A percentile compares a stretch with the other conserved stretches of the same genome.
Conservation (phyloP, 2,329 filamentous ascomycete genomes). For the Penicillium psychrosexuale region DNA sequence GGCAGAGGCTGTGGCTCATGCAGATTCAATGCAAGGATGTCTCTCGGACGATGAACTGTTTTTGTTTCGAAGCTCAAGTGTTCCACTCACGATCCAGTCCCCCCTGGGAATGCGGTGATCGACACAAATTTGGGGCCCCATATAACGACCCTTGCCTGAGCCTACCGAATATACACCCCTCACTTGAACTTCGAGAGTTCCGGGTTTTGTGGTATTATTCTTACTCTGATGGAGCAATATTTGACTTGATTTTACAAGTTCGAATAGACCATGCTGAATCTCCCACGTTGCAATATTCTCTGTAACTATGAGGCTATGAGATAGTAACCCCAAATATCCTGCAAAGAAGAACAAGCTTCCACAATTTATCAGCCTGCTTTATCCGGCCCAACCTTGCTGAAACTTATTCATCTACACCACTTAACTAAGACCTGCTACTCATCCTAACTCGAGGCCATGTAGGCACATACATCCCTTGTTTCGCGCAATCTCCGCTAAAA, state of each 20-base stretch:
- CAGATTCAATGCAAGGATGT: neutral
- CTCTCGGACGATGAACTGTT: neutral
- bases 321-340: neutral
- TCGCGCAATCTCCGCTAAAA: constrained; percentile 1
- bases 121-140: neutral
- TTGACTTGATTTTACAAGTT: neutral
- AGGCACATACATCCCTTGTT: constrained; percentile 13
- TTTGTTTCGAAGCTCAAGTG: neutral
- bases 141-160: constrained; percentile 7
- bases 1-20: neutral
- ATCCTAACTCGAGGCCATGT: constrained; percentile 14
- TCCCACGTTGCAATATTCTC: neutral
- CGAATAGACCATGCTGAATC: neutral
- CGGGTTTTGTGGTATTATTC: neutral
- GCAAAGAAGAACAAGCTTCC: neutral
- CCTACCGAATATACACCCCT: neutral
- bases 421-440: neutral
- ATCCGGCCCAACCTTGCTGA: neutral
- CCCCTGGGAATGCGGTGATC: neutral
- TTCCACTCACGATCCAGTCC: neutral
- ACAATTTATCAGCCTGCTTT: neutral
- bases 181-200: neutral
- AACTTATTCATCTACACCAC: neutral
- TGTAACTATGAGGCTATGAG: neutral
- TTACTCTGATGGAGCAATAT: neutral